phyloP scores from a whole-genome alignment of 805 yeast species.

The Kuraishia molischiana region DNA sequence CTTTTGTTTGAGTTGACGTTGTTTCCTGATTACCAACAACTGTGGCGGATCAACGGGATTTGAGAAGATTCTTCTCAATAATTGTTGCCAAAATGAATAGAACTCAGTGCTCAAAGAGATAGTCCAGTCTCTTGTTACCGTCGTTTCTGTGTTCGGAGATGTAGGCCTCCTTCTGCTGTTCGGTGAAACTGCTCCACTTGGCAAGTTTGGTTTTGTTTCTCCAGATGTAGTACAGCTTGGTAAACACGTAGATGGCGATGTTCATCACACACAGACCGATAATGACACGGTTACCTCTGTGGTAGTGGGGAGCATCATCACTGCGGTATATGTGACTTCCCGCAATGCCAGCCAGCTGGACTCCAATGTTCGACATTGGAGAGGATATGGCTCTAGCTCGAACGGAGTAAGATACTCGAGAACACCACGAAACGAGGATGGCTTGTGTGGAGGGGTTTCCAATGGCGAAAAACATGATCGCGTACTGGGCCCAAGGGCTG shows the following conservation, averaged over 20 bases:
- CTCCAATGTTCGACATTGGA: slow-evolving; percentile 47
- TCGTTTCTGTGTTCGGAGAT: slow-evolving; percentile 29
- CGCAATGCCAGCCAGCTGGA: slow-evolving; percentile 41
- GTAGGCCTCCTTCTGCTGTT: slow-evolving; percentile 37
- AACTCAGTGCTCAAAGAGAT: slow-evolving; percentile 8
- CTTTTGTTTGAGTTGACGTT: no score
- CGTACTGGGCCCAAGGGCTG: slow-evolving; percentile 5
- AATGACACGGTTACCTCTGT: slow-evolving; percentile 37
- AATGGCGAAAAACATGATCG: slow-evolving; percentile 11
- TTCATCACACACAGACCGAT: slow-evolving; percentile 23
- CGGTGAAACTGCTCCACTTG: slow-evolving; percentile 36
- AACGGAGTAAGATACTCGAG: slow-evolving; percentile 47
- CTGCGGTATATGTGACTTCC: slow-evolving; percentile 41
- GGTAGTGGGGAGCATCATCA: slow-evolving; percentile 47
- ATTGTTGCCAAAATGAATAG: no score
- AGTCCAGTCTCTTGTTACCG: slow-evolving; percentile 49
- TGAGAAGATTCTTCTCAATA: no score
- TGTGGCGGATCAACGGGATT: no score
- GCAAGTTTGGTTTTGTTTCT: slow-evolving; percentile 28
- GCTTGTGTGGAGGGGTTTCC: slow-evolving; percentile 36
- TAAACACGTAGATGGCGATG: slow-evolving; percentile 15
- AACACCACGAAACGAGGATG: slow-evolving; percentile 45
- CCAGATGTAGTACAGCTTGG: slow-evolving; percentile 24
- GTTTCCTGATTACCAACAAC: no score
- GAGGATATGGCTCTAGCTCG: slow-evolving; percentile 49